Evolutionary conservation across 495 filamentous ascomycete species (phyloP), one percentile per base, ranked within the genome.

Genomic region (Endocarpon pusillum): DNA sequence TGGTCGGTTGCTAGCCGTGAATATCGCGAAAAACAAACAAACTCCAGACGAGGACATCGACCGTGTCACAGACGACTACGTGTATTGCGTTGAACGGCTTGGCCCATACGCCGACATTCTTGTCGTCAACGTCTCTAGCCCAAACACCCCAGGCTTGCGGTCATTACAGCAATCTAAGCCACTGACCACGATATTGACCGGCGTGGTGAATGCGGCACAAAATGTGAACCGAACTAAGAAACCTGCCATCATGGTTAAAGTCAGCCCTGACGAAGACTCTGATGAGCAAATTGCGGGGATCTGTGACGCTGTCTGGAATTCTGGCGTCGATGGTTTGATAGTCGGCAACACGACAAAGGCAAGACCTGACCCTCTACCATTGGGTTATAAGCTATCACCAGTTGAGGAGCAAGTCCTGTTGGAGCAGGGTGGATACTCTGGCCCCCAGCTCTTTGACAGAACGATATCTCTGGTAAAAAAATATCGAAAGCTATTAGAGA

Each of bases 341-440:
- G 87, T 97, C n/a, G 87, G 84, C 0, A 97, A 97, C 55, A 97
- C 89, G 0, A 97, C 89, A 2, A 92, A 84, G 53, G 65, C 69
- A 38, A 67, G 89, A 9, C 70, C 77, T 2, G 71, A 69, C 3
- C 54, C 80, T n/a, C 47, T 81, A 6, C 72, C 81, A 10, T 48
- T 64, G 21, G 75, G 72, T 5, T 70, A 74, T 35, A 51, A 58
- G 22, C 59, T 89, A 11, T 69, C 75, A 0, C 40, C 57, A 3
- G 71, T 69, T 42, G 87, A 96, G 48, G 66, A 72, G 44, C 44
- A 57, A 29, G 61, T 72, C 0, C 43, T 93, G 32, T 58, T 59
- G 16, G 85, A 97, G 59, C 68, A 73, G 6, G 89, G 89, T 1
- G 89, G 89, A 0, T 87, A 83, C 46, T 93, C 84, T 0, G 89